phyloP scores from a whole-genome alignment of 2,329 filamentous ascomycete genomes.

The Emydomyces testavorans region DNA sequence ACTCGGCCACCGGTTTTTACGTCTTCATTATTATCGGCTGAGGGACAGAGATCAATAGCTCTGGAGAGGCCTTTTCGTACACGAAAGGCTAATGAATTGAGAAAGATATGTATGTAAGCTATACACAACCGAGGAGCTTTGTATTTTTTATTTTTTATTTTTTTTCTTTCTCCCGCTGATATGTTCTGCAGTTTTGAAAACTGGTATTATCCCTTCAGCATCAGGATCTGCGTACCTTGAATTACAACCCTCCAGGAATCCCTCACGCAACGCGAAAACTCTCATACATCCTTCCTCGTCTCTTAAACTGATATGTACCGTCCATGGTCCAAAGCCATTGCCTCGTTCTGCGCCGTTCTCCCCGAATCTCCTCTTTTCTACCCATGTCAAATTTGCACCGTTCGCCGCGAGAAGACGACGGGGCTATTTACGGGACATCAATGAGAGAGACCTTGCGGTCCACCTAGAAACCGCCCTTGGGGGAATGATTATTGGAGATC shows the following conservation, averaged over 20 bases:
- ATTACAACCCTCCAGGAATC: conserved; percentile 39
- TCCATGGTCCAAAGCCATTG: conserved; percentile 84
- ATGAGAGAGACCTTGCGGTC: conserved; percentile 77
- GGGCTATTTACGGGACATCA: conserved; percentile 74
- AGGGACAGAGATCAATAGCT: conserved; percentile 37
- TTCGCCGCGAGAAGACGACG: conserved; percentile 75
- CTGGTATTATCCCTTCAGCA: conserved; percentile 81
- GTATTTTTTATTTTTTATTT: conserved; percentile 18
- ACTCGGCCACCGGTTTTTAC: conserved; percentile 65
- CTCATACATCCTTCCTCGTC: conserved; percentile 50
- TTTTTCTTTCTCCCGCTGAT: no score
- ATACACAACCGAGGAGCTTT: not conserved
- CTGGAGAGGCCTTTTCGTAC: conserved; percentile 43
- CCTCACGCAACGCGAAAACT: conserved; percentile 33
- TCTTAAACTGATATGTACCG: conserved; percentile 83
- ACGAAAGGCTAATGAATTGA: conserved; percentile 57
- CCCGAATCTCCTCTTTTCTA: conserved; percentile 79
- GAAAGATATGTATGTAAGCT: conserved; percentile 68
- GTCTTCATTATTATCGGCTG: conserved; percentile 32
- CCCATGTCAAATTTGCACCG: conserved; percentile 91
- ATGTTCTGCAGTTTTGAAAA: conserved; percentile 61
- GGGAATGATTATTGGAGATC: conserved; percentile 79
- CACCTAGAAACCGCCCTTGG: conserved; percentile 84
- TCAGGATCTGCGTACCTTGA: conserved; percentile 69
- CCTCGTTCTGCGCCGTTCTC: conserved; percentile 85